A percentile compares a stretch with the other conserved stretches of the same genome.
These are phyloP conservation scores for Kregervanrija fluxuum DNA, from an alignment of 805 yeast genomes.

Conservation along the genomic window DNA sequence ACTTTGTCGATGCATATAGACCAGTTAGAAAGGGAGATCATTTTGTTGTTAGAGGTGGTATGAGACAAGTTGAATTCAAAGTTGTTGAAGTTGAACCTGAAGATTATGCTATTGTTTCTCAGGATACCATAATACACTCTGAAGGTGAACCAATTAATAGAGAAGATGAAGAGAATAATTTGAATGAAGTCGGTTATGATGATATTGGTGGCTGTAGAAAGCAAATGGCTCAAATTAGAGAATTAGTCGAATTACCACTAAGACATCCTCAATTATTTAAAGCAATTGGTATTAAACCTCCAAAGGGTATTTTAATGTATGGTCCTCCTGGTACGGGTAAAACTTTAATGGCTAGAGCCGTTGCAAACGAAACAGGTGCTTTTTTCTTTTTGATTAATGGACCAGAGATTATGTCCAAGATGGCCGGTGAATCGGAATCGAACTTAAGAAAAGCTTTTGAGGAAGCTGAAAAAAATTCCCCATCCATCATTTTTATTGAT, in stretches of 20 bases:
- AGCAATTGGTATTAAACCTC: slow-evolving; percentile 97
- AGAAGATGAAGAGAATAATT: slow-evolving; percentile 94
- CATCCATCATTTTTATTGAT: slow-evolving; percentile 95
- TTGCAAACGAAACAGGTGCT: slow-evolving; percentile 98
- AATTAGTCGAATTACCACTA: slow-evolving; percentile 93
- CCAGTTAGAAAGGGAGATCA: slow-evolving; percentile 97
- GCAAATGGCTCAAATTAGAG: slow-evolving; percentile 99
- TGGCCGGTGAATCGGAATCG: slow-evolving; percentile 99
- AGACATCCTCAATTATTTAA: slow-evolving; percentile 98
- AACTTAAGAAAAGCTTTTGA: slow-evolving; percentile 96
- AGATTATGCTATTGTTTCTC: slow-evolving; percentile 96
- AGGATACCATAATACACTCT: slow-evolving; percentile 95
- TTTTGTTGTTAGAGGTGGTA: slow-evolving; percentile 95
- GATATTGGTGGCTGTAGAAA: slow-evolving; percentile 99
- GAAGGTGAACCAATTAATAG: slow-evolving; percentile 99
- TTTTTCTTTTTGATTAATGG: slow-evolving; percentile 97
- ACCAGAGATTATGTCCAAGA: slow-evolving; percentile 98
- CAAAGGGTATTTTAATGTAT: slow-evolving; percentile 94
- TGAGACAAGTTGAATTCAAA: slow-evolving; percentile 98
- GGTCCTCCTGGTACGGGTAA: slow-evolving; percentile 99
- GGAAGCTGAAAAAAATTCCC: slow-evolving; percentile 98
- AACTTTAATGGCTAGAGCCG: slow-evolving; percentile 99
- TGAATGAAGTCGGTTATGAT: slow-evolving; percentile 96
- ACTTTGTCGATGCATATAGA: slow-evolving; percentile 97
- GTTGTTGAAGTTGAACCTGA: slow-evolving; percentile 98